phyloP scores from a whole-genome alignment of 768 basidiomycete species.

The Mycena olivaceomarginata region DNA sequence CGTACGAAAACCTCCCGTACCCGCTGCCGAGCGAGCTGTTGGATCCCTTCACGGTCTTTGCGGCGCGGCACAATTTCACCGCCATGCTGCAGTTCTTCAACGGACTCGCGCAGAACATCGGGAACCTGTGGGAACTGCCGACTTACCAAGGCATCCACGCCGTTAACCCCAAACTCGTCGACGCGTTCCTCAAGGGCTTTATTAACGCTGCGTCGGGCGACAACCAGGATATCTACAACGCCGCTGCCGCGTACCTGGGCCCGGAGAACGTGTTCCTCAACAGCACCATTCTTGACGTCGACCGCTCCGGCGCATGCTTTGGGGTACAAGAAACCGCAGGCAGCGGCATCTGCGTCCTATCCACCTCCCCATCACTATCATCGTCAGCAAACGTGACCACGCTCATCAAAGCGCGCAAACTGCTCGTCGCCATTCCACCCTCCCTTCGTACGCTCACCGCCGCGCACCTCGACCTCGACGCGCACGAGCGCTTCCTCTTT shows the following conservation, averaged over 20 bases:
- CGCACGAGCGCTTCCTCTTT: conserved; percentile 16
- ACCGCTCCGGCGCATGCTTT: conserved; percentile 25
- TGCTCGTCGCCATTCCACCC: conserved; percentile 31
- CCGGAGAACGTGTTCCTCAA: conserved; percentile 23
- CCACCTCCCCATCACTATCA: background rate
- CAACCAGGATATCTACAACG: conserved; percentile 29
- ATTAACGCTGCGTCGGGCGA: conserved; percentile 13
- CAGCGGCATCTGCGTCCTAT: conserved; percentile 17
- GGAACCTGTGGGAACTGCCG: conserved; percentile 25
- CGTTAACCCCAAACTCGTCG: conserved; percentile 16
- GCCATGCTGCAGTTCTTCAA: conserved; percentile 21
- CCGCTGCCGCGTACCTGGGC: conserved; percentile 17
- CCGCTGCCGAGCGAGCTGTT: conserved; percentile 20
- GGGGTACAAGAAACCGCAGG: background rate
- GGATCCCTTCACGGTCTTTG: conserved; percentile 29
- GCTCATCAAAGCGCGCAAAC: conserved; percentile 23
- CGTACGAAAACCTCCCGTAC: conserved; percentile 28
- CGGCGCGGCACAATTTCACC: conserved; percentile 28
- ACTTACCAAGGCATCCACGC: conserved; percentile 27
- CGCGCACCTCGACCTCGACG: conserved; percentile 25
- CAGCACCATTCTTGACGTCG: conserved; percentile 20
- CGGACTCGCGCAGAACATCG: conserved; percentile 18
- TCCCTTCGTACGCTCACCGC: conserved; percentile 13
- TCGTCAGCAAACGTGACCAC: background rate
- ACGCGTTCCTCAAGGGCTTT: background rate